These are phyloP conservation scores for Stachybotrys chartarum DNA, from an alignment of 2,329 filamentous ascomycete species.

Conservation along the genomic window DNA sequence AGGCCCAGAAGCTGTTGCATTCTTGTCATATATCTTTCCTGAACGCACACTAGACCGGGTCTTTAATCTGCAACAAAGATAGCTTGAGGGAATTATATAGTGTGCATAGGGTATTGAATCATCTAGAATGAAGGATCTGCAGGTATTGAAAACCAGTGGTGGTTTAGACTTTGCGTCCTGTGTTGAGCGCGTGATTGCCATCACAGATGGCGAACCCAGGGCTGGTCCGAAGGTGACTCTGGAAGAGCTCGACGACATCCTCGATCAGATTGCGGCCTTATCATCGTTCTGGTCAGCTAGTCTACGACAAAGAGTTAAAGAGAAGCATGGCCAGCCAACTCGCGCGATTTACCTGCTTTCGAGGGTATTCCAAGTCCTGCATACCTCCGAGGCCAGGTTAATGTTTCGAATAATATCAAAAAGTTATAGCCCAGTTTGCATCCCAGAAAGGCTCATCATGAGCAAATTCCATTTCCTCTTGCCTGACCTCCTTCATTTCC, in stretches of 20 bases:
- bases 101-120: constrained; percentile 52
- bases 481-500: constrained; percentile 2
- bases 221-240: not conserved
- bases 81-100: constrained; percentile 55
- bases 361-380: constrained; percentile 1
- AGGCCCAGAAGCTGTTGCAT: constrained; percentile 38
- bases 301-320: not conserved
- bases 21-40: constrained; percentile 65
- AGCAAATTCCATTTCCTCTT: constrained; percentile 3
- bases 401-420: constrained; percentile 1
- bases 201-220: constrained; percentile 5
- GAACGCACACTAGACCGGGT: constrained; percentile 64
- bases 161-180: constrained; percentile 9
- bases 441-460: constrained; percentile 1
- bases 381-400: constrained; percentile 20
- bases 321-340: not conserved
- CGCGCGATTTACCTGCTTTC: not conserved
- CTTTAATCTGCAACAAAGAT: constrained; percentile 53
- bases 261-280: not conserved
- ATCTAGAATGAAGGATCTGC: constrained; percentile 48
- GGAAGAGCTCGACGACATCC: not conserved
- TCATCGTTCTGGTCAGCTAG: not conserved
- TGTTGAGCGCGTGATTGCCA: constrained; percentile 8
- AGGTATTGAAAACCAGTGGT: constrained; percentile 47
- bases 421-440: constrained; percentile 1